Base-by-base conservation (phyloP, 2,329 filamentous ascomycete species). In the Tolypocladium inflatum region DNA sequence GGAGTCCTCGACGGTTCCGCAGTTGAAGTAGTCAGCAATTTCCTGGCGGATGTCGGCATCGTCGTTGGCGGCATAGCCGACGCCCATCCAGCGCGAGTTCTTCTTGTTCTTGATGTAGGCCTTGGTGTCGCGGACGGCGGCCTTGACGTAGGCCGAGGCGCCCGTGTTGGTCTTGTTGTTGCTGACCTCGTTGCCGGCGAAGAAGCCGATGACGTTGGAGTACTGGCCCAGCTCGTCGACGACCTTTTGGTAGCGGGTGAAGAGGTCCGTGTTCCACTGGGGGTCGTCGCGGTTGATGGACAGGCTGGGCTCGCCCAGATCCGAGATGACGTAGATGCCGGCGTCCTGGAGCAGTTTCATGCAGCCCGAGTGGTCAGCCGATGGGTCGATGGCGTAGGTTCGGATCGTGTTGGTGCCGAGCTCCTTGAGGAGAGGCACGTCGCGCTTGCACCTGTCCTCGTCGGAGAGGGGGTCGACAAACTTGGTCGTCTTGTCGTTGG, bases 11-110 rank as follows among this genome's bases (percentile, higher is more conserved):
- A 84, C 74, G 3, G 67, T 58, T 60, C 92, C 90, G 71, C 94
- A 99, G 81, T 96, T 92, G 79, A 99, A 97, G 83, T 96, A 99
- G 71, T 91, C 78, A 65, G 91, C 90, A 69, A 97, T 85, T 68
- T 91, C 80, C 63, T 80, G 80, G 73, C 94, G 90, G 66, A 96
- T 95, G 26, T 84, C 81, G 45, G 85, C 82, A 73, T 97, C 92
- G 66, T 97, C 94, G 75, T 95, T 94, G 75, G 94, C 94, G 64
- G 94, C 94, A 71, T 99, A 99, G 59, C 94, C 94, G 58, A 99
- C 90, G 74, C 90, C 90, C 63, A 97, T 84, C 73, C 70, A 84
- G 69, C 92, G 87, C 76, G 90, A 88, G 77, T 91, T 89, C 64
- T 82, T 81, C 77, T 90, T 88, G 61, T 78, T 68, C 79, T 88